Percentiles rank a stretch among this genome's conserved stretches.
phyloP scores from a whole-genome alignment of 2,329 filamentous ascomycete species.

The Metarhizium rileyi region DNA sequence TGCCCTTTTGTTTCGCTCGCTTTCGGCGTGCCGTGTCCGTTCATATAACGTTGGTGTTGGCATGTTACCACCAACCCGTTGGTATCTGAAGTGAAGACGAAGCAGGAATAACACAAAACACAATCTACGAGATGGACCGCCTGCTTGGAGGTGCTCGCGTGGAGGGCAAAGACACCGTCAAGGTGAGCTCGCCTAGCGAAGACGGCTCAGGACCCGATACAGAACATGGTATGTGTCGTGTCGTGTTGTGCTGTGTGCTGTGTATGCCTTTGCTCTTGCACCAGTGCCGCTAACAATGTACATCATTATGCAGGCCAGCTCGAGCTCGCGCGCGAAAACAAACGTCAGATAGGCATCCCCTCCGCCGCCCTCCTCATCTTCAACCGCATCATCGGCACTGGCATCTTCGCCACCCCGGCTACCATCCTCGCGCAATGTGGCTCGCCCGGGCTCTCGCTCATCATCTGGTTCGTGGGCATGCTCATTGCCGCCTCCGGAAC shows the following conservation, averaged over 20 bases:
- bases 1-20: no score
- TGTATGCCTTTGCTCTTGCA: not conserved
- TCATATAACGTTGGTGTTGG: no score
- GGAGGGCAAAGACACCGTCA: conserved; percentile 7
- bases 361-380: conserved; percentile 51
- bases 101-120: not conserved
- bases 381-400: conserved; percentile 57
- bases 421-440: conserved; percentile 47
- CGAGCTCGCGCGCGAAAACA: conserved; percentile 33
- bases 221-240: conserved; percentile 6
- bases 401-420: conserved; percentile 55
- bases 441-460: conserved; percentile 50
- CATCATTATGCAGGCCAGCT: conserved; percentile 18
- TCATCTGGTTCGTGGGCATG: conserved; percentile 55
- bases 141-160: not conserved
- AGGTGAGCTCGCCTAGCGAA: conserved; percentile 5
- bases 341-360: conserved; percentile 45
- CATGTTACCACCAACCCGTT: not conserved
- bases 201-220: conserved; percentile 5
- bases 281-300: no score
- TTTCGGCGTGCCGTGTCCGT: no score
- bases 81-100: not conserved
- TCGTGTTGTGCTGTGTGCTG: not conserved
- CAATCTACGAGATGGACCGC: conserved; percentile 2
- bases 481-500: conserved; percentile 52